These are phyloP conservation scores for Oehlia diaphana DNA, from an alignment of 192 early-diverging fungal species.

Conservation along the genomic window DNA sequence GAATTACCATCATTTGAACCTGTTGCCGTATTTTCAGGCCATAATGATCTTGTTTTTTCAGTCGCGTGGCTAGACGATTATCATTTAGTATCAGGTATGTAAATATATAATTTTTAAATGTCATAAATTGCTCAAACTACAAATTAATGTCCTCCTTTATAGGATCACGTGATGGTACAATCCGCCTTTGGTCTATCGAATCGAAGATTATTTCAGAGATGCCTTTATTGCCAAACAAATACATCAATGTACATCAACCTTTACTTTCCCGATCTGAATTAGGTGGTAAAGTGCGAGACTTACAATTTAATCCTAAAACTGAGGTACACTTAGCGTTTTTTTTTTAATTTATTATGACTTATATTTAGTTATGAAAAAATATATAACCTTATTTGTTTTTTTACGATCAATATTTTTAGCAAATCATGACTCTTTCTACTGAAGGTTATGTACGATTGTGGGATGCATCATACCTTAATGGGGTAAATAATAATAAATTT, in stretches of 20 bases:
- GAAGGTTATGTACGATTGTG: constrained; percentile 67
- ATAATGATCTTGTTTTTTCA: constrained; percentile 67
- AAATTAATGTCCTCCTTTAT: neutral
- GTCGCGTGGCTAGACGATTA: constrained; percentile 60
- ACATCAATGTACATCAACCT: constrained; percentile 37
- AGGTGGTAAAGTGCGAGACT: constrained; percentile 56
- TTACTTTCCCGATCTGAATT: constrained; percentile 38
- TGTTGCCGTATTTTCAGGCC: constrained; percentile 55
- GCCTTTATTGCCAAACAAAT: constrained; percentile 22
- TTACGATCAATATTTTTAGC: constrained; percentile 10
- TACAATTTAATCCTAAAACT: constrained; percentile 42
- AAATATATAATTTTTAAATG: neutral
- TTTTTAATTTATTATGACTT: neutral
- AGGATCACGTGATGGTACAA: constrained; percentile 60
- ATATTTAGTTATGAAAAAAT: neutral
- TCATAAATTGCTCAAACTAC: too few relatives aligned
- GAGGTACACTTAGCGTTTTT: constrained; percentile 27
- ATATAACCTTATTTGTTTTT: neutral
- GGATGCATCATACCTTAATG: constrained; percentile 43
- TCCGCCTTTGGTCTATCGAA: constrained; percentile 53
- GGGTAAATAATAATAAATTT: constrained; percentile 13
- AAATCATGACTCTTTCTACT: constrained; percentile 56
- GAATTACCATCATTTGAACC: constrained; percentile 58
- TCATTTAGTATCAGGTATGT: constrained; percentile 46
- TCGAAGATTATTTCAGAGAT: constrained; percentile 30